Evolutionary conservation across 305 asterid genomes (phyloP), one percentile per base, ranked within the genome.

Genomic region (Coffea humblotiana): DNA sequence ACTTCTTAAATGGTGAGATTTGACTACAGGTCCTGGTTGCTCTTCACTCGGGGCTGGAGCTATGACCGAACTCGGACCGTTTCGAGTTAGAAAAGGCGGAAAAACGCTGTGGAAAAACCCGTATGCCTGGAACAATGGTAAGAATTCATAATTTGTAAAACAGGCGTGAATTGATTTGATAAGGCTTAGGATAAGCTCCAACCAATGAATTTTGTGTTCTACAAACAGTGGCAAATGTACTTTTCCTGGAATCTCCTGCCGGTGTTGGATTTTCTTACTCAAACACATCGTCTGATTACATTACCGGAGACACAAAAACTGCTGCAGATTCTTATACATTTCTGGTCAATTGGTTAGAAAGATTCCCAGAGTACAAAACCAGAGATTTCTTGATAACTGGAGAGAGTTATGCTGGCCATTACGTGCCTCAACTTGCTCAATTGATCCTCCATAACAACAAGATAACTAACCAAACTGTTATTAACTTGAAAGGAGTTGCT

Each of bases 191-290:
- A 32, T 35, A 13, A 40, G 14, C 27, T 40, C n/a, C 47, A 70
- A n/a, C 6, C 15, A 51, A 12, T 11, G 2, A 32, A 47, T 43
- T 25, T 4, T 72, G 21, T 9, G n/a, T 3, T 10, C 49, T 13
- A 45, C 40, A 6, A 74, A 88, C 80, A 93, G 96, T 76, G 82
- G 97, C 97, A 40, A 93, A 91, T 58, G 27, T 91, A 21, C 68
- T 93, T 32, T 93, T 86, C 77, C 45, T 93, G 84, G 98, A 93
- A 54, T 93, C 98, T 0, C 97, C 97, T 0, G 95, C 94, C 0
- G 95, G 97, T 1, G 97, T 93, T 56, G 97, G 95, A 27, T 91
- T 91, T 75, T 93, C 95, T 0, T 91, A 90, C 72, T 90, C 97
- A 0, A 93, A 91, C 63, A 87, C 90, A 0, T 51, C 93, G 4